Evolutionary conservation across 306 rosid species (phyloP).

Genomic region (Echinosophora koreensis): DNA sequence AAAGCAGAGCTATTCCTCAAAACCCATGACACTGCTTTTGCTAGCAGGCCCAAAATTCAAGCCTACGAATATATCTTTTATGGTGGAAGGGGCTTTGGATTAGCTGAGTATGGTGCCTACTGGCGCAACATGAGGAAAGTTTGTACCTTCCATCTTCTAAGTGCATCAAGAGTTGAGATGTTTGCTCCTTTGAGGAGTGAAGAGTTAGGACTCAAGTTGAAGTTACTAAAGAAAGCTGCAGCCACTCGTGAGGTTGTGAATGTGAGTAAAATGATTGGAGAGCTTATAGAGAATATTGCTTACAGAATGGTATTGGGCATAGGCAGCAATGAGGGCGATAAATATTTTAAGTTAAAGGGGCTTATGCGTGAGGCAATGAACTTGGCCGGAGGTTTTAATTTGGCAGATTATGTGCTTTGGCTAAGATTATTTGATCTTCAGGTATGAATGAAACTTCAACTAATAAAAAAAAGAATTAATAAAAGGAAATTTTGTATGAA

Average conservation of each 20-base stretch:
- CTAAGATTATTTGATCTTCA: conserved; percentile 51
- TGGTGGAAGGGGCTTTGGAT: conserved; percentile 41
- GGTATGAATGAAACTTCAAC: conserved; percentile 19
- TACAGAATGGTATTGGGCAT: conserved; percentile 40
- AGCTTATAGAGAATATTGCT: conserved; percentile 27
- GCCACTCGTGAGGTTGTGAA: conserved; percentile 40
- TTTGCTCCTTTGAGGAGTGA: conserved; percentile 44
- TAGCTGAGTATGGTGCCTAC: conserved; percentile 45
- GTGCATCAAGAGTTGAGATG: conserved; percentile 44
- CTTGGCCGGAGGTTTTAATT: conserved; percentile 48
- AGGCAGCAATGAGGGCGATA: conserved; percentile 26
- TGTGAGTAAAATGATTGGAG: conserved; percentile 16
- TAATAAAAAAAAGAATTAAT: too few species aligned
- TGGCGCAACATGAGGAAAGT: conserved; percentile 57
- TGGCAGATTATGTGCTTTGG: conserved; percentile 54
- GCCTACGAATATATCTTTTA: conserved; percentile 34
- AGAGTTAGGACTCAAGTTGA: conserved; percentile 5
- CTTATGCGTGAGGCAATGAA: neutral
- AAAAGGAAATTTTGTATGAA: too few species aligned
- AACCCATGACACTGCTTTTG: conserved; percentile 54
- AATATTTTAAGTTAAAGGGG: conserved; percentile 44
- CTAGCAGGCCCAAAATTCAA: conserved; percentile 39
- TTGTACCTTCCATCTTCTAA: conserved; percentile 41
- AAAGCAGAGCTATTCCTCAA: conserved; percentile 65
- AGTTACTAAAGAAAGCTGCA: conserved; percentile 19